Evolutionary conservation across 305 asterid genomes (phyloP).

Genomic region (Fraxinus latifolia): DNA sequence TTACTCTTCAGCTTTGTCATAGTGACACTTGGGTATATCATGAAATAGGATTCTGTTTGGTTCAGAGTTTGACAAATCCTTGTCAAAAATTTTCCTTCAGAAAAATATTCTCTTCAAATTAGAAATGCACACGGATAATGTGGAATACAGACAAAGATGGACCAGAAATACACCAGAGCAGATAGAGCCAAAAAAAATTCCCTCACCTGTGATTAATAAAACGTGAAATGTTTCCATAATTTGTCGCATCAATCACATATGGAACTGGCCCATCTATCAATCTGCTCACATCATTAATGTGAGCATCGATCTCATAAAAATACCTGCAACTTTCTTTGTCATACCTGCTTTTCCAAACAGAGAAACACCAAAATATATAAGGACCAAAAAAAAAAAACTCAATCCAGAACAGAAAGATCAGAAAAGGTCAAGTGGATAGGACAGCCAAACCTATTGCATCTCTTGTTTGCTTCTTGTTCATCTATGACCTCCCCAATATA

Average conservation of each 20-base stretch:
- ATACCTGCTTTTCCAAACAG: conserved; percentile 46
- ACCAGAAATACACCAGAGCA: conserved; percentile 4
- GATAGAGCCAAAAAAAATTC: neutral
- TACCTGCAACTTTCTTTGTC: conserved; percentile 59
- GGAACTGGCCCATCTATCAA: conserved; percentile 71
- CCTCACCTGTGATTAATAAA: conserved; percentile 93
- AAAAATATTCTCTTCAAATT: neutral
- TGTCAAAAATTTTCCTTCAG: neutral
- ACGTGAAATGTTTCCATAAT: conserved; percentile 86
- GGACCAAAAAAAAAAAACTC: neutral
- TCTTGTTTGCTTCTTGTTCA: conserved; percentile 79
- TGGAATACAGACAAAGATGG: conserved; percentile 1
- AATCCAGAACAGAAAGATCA: neutral
- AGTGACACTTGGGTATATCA: neutral
- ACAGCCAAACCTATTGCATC: conserved; percentile 60
- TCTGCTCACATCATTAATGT: conserved; percentile 77
- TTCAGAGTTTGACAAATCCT: neutral
- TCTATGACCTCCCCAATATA: conserved; percentile 89
- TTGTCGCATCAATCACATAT: conserved; percentile 78
- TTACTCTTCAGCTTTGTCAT: neutral
- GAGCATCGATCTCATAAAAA: conserved; percentile 71
- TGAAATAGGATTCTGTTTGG: neutral
- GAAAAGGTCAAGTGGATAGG: conserved; percentile 7
- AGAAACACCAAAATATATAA: conserved; percentile 7
- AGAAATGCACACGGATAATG: neutral